Conservation (phyloP, 148 eudicot genomes). For the Cornus florida region DNA sequence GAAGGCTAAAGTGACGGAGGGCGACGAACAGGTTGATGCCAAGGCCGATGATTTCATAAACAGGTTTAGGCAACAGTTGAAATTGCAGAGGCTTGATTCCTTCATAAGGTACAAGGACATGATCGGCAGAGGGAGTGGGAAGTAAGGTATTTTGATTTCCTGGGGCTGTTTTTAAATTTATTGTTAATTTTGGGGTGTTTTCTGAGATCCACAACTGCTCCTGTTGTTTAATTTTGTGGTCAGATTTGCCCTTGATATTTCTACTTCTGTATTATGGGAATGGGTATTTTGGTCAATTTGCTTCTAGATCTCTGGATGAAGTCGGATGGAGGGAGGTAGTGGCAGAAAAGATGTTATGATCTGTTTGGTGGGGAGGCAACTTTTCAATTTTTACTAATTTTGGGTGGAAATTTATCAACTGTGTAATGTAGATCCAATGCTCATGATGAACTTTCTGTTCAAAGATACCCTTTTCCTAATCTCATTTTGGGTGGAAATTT, state of each 20-base stretch:
- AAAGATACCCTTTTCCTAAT: background rate
- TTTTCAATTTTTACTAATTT: background rate
- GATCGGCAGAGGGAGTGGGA: constrained; percentile 43
- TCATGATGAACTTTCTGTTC: background rate
- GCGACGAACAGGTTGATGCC: constrained; percentile 65
- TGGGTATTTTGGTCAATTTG: constrained; percentile 1
- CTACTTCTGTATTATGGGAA: background rate
- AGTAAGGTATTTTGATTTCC: constrained; percentile 18
- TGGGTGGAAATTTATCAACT: background rate
- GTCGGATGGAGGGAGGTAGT: background rate
- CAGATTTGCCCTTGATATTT: constrained; percentile 11
- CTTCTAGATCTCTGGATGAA: background rate
- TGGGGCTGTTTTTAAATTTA: constrained; percentile 9
- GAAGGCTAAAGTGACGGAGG: constrained; percentile 20
- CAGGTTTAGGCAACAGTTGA: constrained; percentile 62
- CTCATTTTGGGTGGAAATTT: background rate
- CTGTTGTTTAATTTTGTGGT: constrained; percentile 3
- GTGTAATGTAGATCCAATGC: background rate
- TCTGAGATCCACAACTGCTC: background rate
- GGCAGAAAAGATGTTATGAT: background rate
- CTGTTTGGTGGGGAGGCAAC: background rate
- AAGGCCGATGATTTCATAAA: constrained; percentile 85
- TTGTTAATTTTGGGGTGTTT: constrained; percentile 9
- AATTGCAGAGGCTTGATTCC: constrained; percentile 72
- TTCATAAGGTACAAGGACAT: constrained; percentile 55